These are phyloP conservation scores for Taphrina populina DNA, from an alignment of 1,139 yeast species.

Conservation along the genomic window DNA sequence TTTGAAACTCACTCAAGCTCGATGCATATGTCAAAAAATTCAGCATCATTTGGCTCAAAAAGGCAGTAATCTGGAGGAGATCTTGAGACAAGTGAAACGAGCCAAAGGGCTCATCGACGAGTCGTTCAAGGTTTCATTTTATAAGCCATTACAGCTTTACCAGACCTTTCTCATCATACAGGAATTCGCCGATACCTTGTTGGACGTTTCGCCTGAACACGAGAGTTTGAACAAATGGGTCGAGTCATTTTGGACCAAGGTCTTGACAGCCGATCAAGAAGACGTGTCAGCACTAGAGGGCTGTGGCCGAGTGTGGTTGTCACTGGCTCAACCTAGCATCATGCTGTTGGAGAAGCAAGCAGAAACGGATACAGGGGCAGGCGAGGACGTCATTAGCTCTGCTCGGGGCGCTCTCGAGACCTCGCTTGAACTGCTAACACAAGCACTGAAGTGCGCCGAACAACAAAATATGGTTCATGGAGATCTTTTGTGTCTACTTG, in stretches of 20 bases:
- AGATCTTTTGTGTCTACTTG: slow-evolving; percentile 12
- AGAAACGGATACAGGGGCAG: not conserved
- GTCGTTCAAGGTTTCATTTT: not conserved
- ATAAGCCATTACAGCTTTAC: not conserved
- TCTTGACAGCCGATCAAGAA: slow-evolving; percentile 10
- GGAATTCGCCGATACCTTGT: slow-evolving; percentile 11
- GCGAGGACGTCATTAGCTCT: not conserved
- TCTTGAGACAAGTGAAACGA: not conserved
- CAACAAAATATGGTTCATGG: not conserved
- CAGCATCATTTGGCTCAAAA: not conserved
- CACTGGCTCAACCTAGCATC: slow-evolving; percentile 9
- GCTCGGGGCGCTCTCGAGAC: slow-evolving; percentile 3
- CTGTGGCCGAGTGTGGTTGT: slow-evolving; percentile 20
- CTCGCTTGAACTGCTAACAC: slow-evolving; percentile 6
- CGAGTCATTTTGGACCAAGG: slow-evolving; percentile 15
- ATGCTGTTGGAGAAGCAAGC: not conserved
- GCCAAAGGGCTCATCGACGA: slow-evolving; percentile 1
- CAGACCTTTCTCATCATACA: slow-evolving; percentile 5
- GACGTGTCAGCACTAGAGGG: slow-evolving; percentile 18
- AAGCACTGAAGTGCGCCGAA: slow-evolving; percentile 13
- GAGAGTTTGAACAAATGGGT: slow-evolving; percentile 9
- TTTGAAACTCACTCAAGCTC: slow-evolving; percentile 3
- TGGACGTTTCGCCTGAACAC: slow-evolving; percentile 8
- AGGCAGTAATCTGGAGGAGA: not conserved
- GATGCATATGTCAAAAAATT: not conserved